Evolutionary conservation across 352 stramenopile genomes (phyloP).

Genomic region (Plasmopara viticola): DNA sequence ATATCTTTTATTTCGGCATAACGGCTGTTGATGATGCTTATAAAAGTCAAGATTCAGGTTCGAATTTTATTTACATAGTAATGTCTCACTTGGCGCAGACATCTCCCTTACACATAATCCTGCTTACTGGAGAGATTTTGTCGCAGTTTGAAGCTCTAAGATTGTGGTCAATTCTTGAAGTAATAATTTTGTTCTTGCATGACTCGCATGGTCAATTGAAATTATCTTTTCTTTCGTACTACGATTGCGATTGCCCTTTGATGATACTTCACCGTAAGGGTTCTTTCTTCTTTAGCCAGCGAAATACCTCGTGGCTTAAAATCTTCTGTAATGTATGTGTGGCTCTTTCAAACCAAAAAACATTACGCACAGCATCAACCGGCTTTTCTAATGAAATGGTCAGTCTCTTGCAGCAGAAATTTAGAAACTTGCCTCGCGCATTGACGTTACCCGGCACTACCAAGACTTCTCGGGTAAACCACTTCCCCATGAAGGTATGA

Average conservation of each 20-base stretch:
- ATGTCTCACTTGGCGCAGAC: background rate
- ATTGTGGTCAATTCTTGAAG: conserved; percentile 3
- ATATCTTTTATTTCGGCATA: no score
- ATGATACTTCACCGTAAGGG: background rate
- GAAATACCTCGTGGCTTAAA: background rate
- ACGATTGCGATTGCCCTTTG: background rate
- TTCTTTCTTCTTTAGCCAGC: background rate
- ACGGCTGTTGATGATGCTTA: no score
- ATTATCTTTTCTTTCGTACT: background rate
- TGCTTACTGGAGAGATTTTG: background rate
- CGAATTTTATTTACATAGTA: no score
- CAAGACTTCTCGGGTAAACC: background rate
- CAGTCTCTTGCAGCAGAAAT: background rate
- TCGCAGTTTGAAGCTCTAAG: conserved; percentile 5
- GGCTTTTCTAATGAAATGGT: background rate
- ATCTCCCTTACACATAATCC: background rate
- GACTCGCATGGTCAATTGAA: conserved; percentile 6
- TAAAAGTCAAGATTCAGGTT: no score
- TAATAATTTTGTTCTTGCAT: conserved; percentile 2
- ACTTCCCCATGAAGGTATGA: background rate
- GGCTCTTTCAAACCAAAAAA: background rate
- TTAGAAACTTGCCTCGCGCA: no score
- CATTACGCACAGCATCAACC: no score
- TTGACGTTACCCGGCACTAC: background rate
- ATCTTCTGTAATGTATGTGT: background rate